These are phyloP conservation scores for Aspergillus fumigatiaffinis DNA, from an alignment of 2,329 filamentous ascomycete genomes.

Conservation along the genomic window DNA sequence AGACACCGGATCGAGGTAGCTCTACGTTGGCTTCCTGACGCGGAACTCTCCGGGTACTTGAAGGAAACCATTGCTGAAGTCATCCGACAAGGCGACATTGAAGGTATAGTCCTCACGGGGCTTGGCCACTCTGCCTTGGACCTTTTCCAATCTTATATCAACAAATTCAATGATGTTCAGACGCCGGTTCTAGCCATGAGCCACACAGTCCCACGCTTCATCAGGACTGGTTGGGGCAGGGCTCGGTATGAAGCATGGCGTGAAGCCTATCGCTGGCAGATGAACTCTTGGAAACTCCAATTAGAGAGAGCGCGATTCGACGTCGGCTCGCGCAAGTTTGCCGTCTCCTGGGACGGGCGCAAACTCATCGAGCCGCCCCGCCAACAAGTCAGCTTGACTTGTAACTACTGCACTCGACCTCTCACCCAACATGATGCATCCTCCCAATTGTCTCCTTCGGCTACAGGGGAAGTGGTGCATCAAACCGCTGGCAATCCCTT, in stretches of 20 bases:
- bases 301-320: slow-evolving; percentile 58
- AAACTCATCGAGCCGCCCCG: slow-evolving; percentile 48
- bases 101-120: slow-evolving; percentile 60
- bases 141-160: slow-evolving; percentile 59
- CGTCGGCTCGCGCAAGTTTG: slow-evolving; percentile 53
- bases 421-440: slow-evolving; percentile 47
- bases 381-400: slow-evolving; percentile 55
- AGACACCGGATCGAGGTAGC: slow-evolving; percentile 60
- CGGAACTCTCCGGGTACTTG: slow-evolving; percentile 50
- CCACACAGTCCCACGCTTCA: slow-evolving; percentile 56
- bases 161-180: slow-evolving; percentile 58
- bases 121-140: slow-evolving; percentile 56
- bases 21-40: slow-evolving; percentile 48
- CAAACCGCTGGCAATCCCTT: slow-evolving; percentile 34
- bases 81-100: slow-evolving; percentile 54
- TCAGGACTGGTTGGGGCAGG: slow-evolving; percentile 51
- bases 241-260: slow-evolving; percentile 57
- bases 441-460: slow-evolving; percentile 23
- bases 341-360: slow-evolving; percentile 48
- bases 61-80: slow-evolving; percentile 50
- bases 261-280: slow-evolving; percentile 56
- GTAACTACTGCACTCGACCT: slow-evolving; percentile 57
- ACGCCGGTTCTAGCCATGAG: slow-evolving; percentile 59
- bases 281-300: slow-evolving; percentile 61
- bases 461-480: slow-evolving; percentile 31